phyloP scores from a whole-genome alignment of 805 yeast species.

The Pichia membranifaciens region DNA sequence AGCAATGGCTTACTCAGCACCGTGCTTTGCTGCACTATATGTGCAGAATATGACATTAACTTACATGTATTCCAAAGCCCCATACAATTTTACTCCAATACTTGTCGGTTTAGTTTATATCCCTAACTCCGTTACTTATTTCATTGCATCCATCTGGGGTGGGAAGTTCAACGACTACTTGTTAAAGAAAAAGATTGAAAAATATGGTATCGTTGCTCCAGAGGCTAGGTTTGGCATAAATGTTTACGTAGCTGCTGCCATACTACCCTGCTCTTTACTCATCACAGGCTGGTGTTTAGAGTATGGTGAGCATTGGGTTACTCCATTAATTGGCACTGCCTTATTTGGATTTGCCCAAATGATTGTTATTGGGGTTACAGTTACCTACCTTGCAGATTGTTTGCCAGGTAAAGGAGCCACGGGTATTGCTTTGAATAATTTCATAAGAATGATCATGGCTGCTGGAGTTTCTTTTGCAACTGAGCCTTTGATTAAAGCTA shows the following conservation, averaged over 20 bases:
- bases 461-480: slow-evolving; percentile 71
- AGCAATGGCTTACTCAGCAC: slow-evolving; percentile 59
- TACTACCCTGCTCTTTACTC: slow-evolving; percentile 59
- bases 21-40: slow-evolving; percentile 66
- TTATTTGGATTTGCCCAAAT: slow-evolving; percentile 76
- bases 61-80: slow-evolving; percentile 51
- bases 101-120: slow-evolving; percentile 71
- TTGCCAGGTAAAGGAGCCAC: slow-evolving; percentile 87
- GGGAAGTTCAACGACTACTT: slow-evolving; percentile 74
- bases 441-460: slow-evolving; percentile 67
- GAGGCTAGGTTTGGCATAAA: slow-evolving; percentile 78
- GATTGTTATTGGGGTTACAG: slow-evolving; percentile 76
- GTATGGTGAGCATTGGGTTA: slow-evolving; percentile 62
- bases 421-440: slow-evolving; percentile 78
- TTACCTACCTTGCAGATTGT: slow-evolving; percentile 76
- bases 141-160: slow-evolving; percentile 71
- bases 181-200: slow-evolving; percentile 41
- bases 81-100: slow-evolving; percentile 63
- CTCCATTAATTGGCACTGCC: slow-evolving; percentile 77
- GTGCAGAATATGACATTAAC: slow-evolving; percentile 72
- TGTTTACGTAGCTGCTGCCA: slow-evolving; percentile 54
- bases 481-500: slow-evolving; percentile 60
- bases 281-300: slow-evolving; percentile 82
- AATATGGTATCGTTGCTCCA: slow-evolving; percentile 64
- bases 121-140: slow-evolving; percentile 76